phyloP scores from a whole-genome alignment of 805 yeast genomes.

The Wickerhamiella brachini region DNA sequence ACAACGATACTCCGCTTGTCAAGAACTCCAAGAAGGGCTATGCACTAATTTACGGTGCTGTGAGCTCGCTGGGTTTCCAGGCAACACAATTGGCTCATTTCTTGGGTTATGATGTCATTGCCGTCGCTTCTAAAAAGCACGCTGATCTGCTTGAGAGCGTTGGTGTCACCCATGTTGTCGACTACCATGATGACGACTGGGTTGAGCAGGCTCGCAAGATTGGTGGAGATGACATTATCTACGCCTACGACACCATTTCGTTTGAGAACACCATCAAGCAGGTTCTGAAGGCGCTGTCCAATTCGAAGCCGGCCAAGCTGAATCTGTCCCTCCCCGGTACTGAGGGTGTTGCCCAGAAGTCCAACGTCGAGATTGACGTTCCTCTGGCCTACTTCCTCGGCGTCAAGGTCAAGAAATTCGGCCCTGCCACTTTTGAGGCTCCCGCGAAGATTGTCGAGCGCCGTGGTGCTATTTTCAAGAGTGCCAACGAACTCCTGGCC shows the following conservation, averaged over 20 bases:
- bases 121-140: slow-evolving; percentile 42
- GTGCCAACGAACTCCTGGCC: slow-evolving; percentile 5
- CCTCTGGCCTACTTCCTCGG: slow-evolving; percentile 13
- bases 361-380: slow-evolving; percentile 4
- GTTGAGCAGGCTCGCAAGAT: slow-evolving; percentile 31
- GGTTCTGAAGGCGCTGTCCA: slow-evolving; percentile 8
- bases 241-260: slow-evolving; percentile 20
- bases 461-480: neutral
- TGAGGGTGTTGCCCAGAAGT: neutral
- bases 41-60: slow-evolving; percentile 32
- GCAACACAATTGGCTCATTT: slow-evolving; percentile 48
- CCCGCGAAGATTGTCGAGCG: slow-evolving; percentile 6
- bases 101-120: slow-evolving; percentile 34
- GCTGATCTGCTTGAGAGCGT: slow-evolving; percentile 28
- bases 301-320: slow-evolving; percentile 4
- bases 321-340: neutral
- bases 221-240: slow-evolving; percentile 15
- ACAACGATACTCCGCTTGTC: slow-evolving; percentile 20
- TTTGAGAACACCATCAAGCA: slow-evolving; percentile 8
- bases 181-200: slow-evolving; percentile 33
- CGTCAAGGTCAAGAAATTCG: slow-evolving; percentile 14
- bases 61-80: slow-evolving; percentile 46
- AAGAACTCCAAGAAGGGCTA: slow-evolving; percentile 15
- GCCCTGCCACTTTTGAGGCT: slow-evolving; percentile 5
- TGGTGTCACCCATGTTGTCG: slow-evolving; percentile 41